Conservation (phyloP, 2,329 filamentous ascomycete genomes). For the Epichloe glyceriae region DNA sequence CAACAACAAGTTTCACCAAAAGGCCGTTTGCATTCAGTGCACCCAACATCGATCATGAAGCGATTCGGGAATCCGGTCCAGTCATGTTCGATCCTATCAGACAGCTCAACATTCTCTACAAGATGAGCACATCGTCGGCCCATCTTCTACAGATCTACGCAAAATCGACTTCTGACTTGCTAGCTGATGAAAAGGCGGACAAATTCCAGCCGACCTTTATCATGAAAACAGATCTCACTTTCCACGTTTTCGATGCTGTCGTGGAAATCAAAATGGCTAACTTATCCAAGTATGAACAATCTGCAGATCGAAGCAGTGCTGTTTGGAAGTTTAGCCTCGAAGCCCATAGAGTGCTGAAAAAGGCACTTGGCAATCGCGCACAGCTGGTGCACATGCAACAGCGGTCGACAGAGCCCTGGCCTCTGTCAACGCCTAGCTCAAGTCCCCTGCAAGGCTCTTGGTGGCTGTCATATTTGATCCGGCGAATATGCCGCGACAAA, state of each 20-base stretch:
- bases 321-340: slow-evolving; percentile 37
- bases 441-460: slow-evolving; percentile 28
- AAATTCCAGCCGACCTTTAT: slow-evolving; percentile 84
- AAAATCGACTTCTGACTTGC: slow-evolving; percentile 55
- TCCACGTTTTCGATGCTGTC: slow-evolving; percentile 41
- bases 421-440: slow-evolving; percentile 12
- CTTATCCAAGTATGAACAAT: slow-evolving; percentile 15
- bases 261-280: slow-evolving; percentile 23
- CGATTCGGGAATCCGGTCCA: slow-evolving; percentile 38
- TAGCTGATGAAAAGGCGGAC: slow-evolving; percentile 61
- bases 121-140: slow-evolving; percentile 83
- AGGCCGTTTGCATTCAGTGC: slow-evolving; percentile 45
- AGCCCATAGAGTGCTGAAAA: slow-evolving; percentile 51
- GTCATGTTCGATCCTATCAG: slow-evolving; percentile 66
- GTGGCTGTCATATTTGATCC: slow-evolving; percentile 64
- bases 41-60: slow-evolving; percentile 19
- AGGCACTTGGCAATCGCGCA: slow-evolving; percentile 63
- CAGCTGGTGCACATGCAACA: slow-evolving; percentile 50
- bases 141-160: slow-evolving; percentile 61
- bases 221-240: slow-evolving; percentile 37
- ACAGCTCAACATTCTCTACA: slow-evolving; percentile 73
- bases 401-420: slow-evolving; percentile 19
- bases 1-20: slow-evolving; percentile 56
- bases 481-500: slow-evolving; percentile 56
- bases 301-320: slow-evolving; percentile 28